These are phyloP conservation scores for Bidens hawaiensis DNA, from an alignment of 140 eudicot genomes.

Conservation along the genomic window DNA sequence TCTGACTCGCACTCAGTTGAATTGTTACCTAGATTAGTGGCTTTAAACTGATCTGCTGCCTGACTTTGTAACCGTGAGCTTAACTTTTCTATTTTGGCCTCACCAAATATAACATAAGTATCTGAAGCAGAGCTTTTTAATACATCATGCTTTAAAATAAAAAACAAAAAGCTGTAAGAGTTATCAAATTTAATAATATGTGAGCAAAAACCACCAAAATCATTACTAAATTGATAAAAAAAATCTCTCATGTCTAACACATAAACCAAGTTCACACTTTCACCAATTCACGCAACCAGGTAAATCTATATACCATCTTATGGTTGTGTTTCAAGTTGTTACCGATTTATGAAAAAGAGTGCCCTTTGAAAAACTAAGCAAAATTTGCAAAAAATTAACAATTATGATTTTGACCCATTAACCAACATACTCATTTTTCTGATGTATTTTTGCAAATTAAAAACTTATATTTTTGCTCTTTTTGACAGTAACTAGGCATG, in stretches of 20 bases:
- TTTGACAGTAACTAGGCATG: no score
- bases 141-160: constrained; percentile 48
- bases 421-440: background rate
- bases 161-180: constrained; percentile 41
- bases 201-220: background rate
- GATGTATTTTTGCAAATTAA: background rate
- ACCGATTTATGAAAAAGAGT: background rate
- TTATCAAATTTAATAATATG: background rate
- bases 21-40: no score
- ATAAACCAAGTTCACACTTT: background rate
- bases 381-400: no score
- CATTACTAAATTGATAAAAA: background rate
- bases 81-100: no score
- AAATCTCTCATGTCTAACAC: background rate
- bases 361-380: no score
- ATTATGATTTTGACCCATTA: background rate
- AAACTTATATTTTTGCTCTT: no score
- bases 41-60: constrained; percentile 57
- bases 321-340: background rate
- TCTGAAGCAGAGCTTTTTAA: constrained; percentile 46
- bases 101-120: no score
- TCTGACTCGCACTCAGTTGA: no score
- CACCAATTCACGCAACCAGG: background rate
- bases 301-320: background rate
- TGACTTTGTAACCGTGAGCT: constrained; percentile 58